phyloP scores from a whole-genome alignment of 2,329 filamentous ascomycete species.

The Fulvia fulva region DNA sequence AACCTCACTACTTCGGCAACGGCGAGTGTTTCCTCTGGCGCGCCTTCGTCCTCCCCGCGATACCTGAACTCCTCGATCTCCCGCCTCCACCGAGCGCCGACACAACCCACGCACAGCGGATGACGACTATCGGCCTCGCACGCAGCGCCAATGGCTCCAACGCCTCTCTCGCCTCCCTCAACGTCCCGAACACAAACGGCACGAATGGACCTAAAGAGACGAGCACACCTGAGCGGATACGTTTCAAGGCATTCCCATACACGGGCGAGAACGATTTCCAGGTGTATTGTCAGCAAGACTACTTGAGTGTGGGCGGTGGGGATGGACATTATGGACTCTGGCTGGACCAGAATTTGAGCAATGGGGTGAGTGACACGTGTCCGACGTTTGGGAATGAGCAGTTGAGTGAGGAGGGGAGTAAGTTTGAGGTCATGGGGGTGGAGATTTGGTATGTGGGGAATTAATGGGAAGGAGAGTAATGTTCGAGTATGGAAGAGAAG shows the following conservation, averaged over 20 bases:
- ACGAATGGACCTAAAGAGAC: conserved; percentile 26
- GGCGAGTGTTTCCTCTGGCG: conserved; percentile 95
- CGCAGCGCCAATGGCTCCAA: conserved; percentile 21
- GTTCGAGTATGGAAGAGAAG: no score
- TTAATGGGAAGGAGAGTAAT: background rate
- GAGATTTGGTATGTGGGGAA: conserved; percentile 87
- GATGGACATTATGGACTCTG: conserved; percentile 91
- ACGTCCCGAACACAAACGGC: conserved; percentile 15
- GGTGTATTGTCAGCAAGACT: conserved; percentile 84
- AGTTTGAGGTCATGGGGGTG: conserved; percentile 85
- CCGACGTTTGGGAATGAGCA: conserved; percentile 94
- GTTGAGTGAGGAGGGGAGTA: conserved; percentile 84
- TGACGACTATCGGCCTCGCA: conserved; percentile 52
- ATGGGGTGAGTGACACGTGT: conserved; percentile 77
- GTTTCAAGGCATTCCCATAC: conserved; percentile 97
- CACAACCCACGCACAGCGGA: conserved; percentile 58
- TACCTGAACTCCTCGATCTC: conserved; percentile 52
- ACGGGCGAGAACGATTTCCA: conserved; percentile 95
- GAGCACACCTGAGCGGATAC: conserved; percentile 67
- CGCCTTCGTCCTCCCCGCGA: conserved; percentile 60
- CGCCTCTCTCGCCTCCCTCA: conserved; percentile 28
- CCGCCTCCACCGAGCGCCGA: conserved; percentile 68
- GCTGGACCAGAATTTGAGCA: conserved; percentile 81
- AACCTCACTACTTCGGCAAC: conserved; percentile 85
- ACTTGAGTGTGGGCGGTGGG: conserved; percentile 77